Evolutionary conservation across 169 alveolate genomes (phyloP), one percentile per base, ranked within the genome.

Genomic region (Babesia ovata): DNA sequence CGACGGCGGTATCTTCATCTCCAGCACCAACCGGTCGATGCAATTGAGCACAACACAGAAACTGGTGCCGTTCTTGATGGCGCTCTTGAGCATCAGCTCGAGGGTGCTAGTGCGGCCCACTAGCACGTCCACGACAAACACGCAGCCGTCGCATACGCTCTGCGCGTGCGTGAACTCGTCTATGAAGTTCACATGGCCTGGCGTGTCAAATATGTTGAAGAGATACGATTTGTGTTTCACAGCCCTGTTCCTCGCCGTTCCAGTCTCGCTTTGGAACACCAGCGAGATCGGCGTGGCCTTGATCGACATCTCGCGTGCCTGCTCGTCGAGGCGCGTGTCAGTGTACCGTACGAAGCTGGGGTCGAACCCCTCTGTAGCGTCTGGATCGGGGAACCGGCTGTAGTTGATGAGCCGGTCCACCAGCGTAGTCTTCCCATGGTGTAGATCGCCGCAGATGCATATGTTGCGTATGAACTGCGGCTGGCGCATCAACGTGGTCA

Each of bases 291-390:
- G 99, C n/a, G 93, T 88, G 50, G 99, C 92, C 86, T 98, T 98
- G 61, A 98, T 92, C 21, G 99, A 94, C 67, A 98, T 87, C 63
- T 95, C 96, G 53, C 99, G 91, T 49, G 97, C 97, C 77, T 94
- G 97, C 84, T 98, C 99, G 91, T 98, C 99, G 62, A 85, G 91
- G 60, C 99, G 86, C 16, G 97, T 93, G 90, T 98, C 99, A n/a
- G 98, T 94, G 87, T 96, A 98, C 58, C 96, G 54, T 17, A 63
- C 65, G 67, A 85, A 85, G 16, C 62, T 46, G 28, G 61, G 66
- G 13, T 79, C 77, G 62, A 67, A 75, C 46, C 65, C 77, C 36
- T 76, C 85, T 21, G 67, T 59, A 12, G 44, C 60, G 70, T 89
- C 81, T 78, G 94, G 82, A 42, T 88, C 90, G 70, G 92, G 91